Evolutionary conservation across 305 asterid species (phyloP).

Genomic region (Fraxinus platypoda): DNA sequence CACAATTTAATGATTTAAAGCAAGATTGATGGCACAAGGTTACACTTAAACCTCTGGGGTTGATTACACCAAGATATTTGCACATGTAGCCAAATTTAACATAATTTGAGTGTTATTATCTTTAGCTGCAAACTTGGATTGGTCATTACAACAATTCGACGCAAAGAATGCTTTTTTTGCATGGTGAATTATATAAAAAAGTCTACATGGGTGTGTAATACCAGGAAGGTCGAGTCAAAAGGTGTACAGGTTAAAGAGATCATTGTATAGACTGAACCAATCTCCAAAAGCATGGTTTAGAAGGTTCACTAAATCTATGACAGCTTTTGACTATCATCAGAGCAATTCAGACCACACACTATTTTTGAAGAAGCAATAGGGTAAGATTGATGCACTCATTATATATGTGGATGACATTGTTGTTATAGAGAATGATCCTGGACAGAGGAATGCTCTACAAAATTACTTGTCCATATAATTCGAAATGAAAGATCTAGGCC

Average conservation of each 20-base stretch:
- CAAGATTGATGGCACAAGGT: neutral
- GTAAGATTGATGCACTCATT: too few species aligned
- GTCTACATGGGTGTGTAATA: neutral
- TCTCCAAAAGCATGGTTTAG: neutral
- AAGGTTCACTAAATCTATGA: neutral
- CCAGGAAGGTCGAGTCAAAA: neutral
- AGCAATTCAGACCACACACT: neutral
- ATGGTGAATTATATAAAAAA: neutral
- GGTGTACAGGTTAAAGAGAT: neutral
- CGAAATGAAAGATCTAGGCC: neutral
- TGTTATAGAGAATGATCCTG: neutral
- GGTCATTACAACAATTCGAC: neutral
- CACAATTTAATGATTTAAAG: neutral
- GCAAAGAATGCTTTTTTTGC: neutral
- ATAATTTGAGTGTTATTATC: neutral
- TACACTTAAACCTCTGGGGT: neutral
- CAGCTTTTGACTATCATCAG: neutral
- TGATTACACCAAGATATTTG: neutral
- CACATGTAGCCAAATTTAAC: neutral
- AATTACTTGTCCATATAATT: neutral
- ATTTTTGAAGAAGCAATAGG: neutral
- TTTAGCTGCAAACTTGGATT: too few species aligned
- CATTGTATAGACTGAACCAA: neutral
- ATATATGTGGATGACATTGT: too few species aligned
- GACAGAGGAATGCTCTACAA: neutral